A percentile compares a stretch with the other conserved stretches of the same genome.
Evolutionary conservation across 2,329 filamentous ascomycete species (phyloP).

Genomic region (Exophiala phaeomuriformis): DNA sequence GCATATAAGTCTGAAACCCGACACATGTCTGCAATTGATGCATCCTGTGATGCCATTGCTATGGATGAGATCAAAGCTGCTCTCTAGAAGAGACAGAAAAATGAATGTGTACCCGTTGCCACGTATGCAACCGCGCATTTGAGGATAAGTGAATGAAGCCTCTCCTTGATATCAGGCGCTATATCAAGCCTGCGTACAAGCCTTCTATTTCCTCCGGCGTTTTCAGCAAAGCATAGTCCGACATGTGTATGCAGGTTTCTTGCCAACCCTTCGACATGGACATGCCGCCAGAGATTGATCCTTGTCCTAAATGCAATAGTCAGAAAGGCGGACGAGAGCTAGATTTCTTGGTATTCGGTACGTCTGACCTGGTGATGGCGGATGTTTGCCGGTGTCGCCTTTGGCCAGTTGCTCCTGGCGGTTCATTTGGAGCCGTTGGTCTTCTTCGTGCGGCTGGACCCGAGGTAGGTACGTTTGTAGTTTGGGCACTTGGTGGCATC

Average conservation of each 20-base stretch:
- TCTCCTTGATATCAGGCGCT: no score
- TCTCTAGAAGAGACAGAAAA: background rate
- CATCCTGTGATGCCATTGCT: background rate
- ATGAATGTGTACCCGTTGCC: background rate
- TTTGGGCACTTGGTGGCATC: background rate
- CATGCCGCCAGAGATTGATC: no score
- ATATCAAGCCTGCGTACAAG: no score
- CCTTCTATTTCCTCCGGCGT: no score
- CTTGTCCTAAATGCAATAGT: no score
- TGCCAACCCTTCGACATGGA: no score
- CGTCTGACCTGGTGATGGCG: background rate
- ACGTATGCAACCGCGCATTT: no score
- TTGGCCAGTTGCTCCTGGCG: background rate
- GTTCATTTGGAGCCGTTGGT: background rate
- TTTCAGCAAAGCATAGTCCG: no score
- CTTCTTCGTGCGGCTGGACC: background rate
- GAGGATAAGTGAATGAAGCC: no score
- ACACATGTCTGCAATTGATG: background rate
- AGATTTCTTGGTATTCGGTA: background rate
- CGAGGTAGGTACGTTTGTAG: background rate
- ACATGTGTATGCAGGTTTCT: no score
- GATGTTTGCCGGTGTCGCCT: background rate
- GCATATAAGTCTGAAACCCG: background rate
- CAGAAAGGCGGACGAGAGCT: no score
- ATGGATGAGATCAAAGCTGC: background rate